Conservation (phyloP, 202 grass and related monocot species). For the Cymbopogon flexuosus region DNA sequence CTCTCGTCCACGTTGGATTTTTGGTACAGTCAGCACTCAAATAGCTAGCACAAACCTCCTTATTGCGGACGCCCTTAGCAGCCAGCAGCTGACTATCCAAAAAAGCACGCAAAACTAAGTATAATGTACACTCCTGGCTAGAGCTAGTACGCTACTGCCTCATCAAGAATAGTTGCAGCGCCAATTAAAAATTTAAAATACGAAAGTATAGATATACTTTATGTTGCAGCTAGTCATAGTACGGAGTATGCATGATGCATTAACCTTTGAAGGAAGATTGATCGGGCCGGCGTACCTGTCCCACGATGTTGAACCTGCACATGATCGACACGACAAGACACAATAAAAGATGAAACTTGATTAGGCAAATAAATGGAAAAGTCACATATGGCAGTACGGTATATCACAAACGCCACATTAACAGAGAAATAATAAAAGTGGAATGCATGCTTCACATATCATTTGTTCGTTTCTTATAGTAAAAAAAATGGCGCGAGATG, state of each 20-base stretch:
- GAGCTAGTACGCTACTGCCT: neutral
- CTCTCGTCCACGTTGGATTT: no score
- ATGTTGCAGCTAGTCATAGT: neutral
- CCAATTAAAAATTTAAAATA: neutral
- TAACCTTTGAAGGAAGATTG: neutral
- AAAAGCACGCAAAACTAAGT: neutral
- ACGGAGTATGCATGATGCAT: neutral
- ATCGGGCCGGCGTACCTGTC: constrained; percentile 46
- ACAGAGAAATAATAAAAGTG: neutral
- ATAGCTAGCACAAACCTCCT: no score
- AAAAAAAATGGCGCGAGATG: neutral
- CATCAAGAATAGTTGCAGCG: neutral
- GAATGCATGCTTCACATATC: neutral
- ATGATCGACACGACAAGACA: neutral
- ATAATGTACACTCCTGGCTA: no score
- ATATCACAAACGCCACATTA: neutral
- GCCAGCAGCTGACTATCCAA: neutral
- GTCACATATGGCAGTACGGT: no score
- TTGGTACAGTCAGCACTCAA: no score
- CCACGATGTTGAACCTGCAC: constrained; percentile 85
- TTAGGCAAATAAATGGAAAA: neutral
- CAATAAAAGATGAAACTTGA: neutral
- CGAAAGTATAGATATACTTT: neutral
- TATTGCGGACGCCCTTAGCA: no score
- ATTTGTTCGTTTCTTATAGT: neutral